These are phyloP conservation scores for Lindgomyces ingoldianus DNA, from an alignment of 495 filamentous ascomycete genomes.

Conservation along the genomic window DNA sequence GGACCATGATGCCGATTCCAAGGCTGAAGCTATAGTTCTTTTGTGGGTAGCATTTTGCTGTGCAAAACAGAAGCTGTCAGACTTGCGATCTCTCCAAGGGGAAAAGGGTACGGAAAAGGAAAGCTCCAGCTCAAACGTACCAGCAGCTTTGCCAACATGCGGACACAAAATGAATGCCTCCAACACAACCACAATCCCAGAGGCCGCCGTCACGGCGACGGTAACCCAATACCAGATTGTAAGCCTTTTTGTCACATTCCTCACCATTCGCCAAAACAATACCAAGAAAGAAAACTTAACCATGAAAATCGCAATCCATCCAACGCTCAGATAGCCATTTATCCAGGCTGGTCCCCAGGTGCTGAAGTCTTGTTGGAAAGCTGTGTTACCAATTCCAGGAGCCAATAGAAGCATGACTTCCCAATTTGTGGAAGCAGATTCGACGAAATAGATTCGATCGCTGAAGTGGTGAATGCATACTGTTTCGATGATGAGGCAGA, in stretches of 20 bases:
- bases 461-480: neutral
- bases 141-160: neutral
- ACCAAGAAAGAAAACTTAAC: slow-evolving; percentile 13
- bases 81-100: neutral
- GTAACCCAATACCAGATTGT: slow-evolving; percentile 8
- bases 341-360: neutral
- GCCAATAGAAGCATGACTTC: neutral
- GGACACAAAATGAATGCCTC: slow-evolving; percentile 8
- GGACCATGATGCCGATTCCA: neutral
- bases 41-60: neutral
- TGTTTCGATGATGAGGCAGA: slow-evolving; percentile 10
- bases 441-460: neutral
- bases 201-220: neutral
- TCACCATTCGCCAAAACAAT: slow-evolving; percentile 11
- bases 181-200: neutral
- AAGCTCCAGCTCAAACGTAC: too few relatives aligned
- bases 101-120: too few relatives aligned
- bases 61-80: neutral
- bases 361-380: neutral
- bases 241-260: neutral
- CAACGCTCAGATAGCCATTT: neutral
- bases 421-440: neutral
- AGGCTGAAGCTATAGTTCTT: slow-evolving; percentile 1
- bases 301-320: slow-evolving; percentile 4
- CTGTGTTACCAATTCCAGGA: neutral